Conservation (phyloP, 305 asterid genomes). For the Fraxinus velutina region DNA sequence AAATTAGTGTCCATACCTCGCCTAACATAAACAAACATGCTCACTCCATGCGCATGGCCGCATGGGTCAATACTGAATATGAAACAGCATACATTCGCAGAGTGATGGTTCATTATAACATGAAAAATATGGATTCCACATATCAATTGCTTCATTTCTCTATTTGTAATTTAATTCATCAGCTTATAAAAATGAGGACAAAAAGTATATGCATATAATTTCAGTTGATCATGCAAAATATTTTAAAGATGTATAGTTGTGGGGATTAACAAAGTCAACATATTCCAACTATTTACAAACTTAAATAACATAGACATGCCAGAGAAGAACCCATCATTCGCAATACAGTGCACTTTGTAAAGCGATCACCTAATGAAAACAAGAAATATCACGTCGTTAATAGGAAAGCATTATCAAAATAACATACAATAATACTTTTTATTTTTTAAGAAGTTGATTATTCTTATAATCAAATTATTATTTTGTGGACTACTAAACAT, state of each 20-base stretch:
- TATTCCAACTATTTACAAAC: not conserved
- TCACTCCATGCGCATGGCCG: not conserved
- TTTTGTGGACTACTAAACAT: not conserved
- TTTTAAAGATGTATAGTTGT: not conserved
- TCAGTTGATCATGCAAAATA: not conserved
- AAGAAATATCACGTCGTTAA: not conserved
- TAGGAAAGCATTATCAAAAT: not conserved
- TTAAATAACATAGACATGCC: not conserved
- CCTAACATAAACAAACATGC: slow-evolving; percentile 5
- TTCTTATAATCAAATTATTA: not conserved
- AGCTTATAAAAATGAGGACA: not conserved
- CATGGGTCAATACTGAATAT: not conserved
- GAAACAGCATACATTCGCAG: not conserved
- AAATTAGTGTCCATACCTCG: slow-evolving; percentile 24
- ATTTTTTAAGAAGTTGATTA: not conserved
- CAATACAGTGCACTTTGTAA: not conserved
- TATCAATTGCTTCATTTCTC: not conserved
- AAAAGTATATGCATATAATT: not conserved
- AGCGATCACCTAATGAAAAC: not conserved
- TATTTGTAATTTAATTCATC: not conserved
- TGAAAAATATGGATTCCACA: not conserved
- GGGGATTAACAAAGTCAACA: not conserved
- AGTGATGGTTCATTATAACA: not conserved
- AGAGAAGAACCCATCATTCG: not conserved
- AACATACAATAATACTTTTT: not conserved